Evolutionary conservation across 1,284 basidiomycete genomes (phyloP).

Genomic region (Lignosus rhinocerotis): DNA sequence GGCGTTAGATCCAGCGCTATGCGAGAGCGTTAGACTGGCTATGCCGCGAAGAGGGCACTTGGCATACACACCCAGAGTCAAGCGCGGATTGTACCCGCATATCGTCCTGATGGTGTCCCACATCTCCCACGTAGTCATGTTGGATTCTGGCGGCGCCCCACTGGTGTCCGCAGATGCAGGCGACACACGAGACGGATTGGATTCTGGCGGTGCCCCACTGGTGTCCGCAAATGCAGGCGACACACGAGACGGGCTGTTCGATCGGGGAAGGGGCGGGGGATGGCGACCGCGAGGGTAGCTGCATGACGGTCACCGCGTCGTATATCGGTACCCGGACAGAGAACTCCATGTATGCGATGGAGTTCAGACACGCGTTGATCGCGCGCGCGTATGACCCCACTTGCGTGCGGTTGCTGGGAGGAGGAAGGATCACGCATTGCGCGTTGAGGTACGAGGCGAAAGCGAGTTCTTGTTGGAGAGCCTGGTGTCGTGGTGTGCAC

Average conservation of each 20-base stretch:
- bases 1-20: slow-evolving; percentile 88
- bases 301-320: slow-evolving; percentile 62
- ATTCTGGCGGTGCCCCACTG: slow-evolving; percentile 36
- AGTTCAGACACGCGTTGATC: slow-evolving; percentile 76
- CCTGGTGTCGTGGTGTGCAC: slow-evolving; percentile 47
- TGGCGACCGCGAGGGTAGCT: slow-evolving; percentile 25
- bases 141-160: slow-evolving; percentile 44
- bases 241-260: slow-evolving; percentile 4
- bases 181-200: slow-evolving; percentile 42
- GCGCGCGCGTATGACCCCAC: slow-evolving; percentile 92
- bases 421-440: slow-evolving; percentile 84
- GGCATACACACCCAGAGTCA: slow-evolving; percentile 72
- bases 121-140: slow-evolving; percentile 93
- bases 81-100: slow-evolving; percentile 83
- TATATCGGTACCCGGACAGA: slow-evolving; percentile 86
- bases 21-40: not conserved
- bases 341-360: slow-evolving; percentile 71
- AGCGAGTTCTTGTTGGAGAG: slow-evolving; percentile 89
- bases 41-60: not conserved
- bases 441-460: slow-evolving; percentile 94
- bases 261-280: slow-evolving; percentile 30
- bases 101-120: slow-evolving; percentile 93
- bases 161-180: slow-evolving; percentile 9
- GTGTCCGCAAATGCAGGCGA: slow-evolving; percentile 11
- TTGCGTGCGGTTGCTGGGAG: slow-evolving; percentile 82